phyloP scores from a whole-genome alignment of 2,329 filamentous ascomycete genomes.

The Fusarium pininemorale region DNA sequence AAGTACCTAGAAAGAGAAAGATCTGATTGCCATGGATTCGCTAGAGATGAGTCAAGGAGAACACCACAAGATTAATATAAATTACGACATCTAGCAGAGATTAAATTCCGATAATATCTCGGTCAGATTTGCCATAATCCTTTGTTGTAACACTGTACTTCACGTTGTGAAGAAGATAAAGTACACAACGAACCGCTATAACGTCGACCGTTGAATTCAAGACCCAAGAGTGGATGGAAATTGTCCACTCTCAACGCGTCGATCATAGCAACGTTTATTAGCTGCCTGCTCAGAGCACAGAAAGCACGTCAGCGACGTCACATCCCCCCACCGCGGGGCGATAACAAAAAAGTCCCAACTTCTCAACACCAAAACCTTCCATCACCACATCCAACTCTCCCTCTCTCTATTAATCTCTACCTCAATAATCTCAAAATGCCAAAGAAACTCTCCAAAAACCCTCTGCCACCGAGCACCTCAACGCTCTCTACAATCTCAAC shows the following conservation, averaged over 20 bases:
- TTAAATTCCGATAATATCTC: not conserved
- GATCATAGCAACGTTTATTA: not conserved
- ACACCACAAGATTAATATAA: not conserved
- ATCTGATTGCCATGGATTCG: fast-evolving
- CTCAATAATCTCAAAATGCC: conserved; percentile 37
- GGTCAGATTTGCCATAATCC: not conserved
- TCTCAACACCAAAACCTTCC: conserved; percentile 15
- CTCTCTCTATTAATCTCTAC: not conserved
- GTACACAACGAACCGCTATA: not conserved
- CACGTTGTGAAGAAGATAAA: not conserved
- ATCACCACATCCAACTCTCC: not conserved
- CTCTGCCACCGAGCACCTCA: conserved; percentile 32
- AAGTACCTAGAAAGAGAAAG: not conserved
- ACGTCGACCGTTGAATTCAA: not conserved
- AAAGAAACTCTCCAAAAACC: conserved; percentile 46
- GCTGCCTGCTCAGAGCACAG: not conserved
- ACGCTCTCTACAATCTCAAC: conserved; percentile 42
- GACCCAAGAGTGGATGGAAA: not conserved
- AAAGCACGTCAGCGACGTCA: conserved; percentile 6
- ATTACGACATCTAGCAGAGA: fast-evolving
- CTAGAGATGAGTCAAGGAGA: not conserved
- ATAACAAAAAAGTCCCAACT: conserved; percentile 15
- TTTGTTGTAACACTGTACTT: not conserved
- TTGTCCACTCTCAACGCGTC: not conserved
- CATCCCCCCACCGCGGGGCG: conserved; percentile 16